Evolutionary conservation across 768 basidiomycete genomes (phyloP).

Genomic region (Hygrocybe coccinea): DNA sequence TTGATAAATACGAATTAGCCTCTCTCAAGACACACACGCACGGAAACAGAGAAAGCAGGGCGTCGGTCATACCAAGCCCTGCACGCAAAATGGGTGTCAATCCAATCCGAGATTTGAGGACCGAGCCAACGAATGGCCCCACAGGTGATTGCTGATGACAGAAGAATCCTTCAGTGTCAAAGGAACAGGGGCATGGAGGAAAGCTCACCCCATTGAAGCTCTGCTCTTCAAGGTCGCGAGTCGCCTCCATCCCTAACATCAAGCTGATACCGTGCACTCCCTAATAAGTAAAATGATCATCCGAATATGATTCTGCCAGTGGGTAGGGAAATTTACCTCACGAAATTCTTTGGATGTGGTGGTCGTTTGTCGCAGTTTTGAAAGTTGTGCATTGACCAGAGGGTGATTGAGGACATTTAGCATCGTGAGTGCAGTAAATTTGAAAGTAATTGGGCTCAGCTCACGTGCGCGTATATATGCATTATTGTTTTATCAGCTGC

Average conservation of each 20-base stretch:
- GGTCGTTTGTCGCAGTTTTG: conserved; percentile 57
- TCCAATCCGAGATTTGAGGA: conserved; percentile 73
- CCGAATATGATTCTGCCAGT: neutral
- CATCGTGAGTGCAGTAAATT: conserved; percentile 8
- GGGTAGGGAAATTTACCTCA: conserved; percentile 43
- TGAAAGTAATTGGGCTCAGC: no score
- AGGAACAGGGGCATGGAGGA: neutral
- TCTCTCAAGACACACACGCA: neutral
- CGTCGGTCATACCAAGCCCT: conserved; percentile 90
- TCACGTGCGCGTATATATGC: no score
- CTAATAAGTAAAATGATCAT: conserved; percentile 32
- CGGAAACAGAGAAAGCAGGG: conserved; percentile 41
- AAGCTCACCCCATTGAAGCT: conserved; percentile 58
- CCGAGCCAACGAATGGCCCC: conserved; percentile 69
- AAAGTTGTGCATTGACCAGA: conserved; percentile 66
- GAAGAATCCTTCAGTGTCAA: conserved; percentile 4
- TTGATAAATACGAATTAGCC: neutral
- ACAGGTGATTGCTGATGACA: conserved; percentile 67
- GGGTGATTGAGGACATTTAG: conserved; percentile 64
- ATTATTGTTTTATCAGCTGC: no score
- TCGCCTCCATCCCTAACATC: conserved; percentile 81
- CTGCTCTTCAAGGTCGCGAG: conserved; percentile 58
- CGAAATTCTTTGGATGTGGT: conserved; percentile 74
- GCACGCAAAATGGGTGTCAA: conserved; percentile 90
- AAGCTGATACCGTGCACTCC: conserved; percentile 71